Evolutionary conservation across 2,329 filamentous ascomycete species (phyloP), one percentile per base, ranked within the genome.

Genomic region (Diaporthe caulivora): DNA sequence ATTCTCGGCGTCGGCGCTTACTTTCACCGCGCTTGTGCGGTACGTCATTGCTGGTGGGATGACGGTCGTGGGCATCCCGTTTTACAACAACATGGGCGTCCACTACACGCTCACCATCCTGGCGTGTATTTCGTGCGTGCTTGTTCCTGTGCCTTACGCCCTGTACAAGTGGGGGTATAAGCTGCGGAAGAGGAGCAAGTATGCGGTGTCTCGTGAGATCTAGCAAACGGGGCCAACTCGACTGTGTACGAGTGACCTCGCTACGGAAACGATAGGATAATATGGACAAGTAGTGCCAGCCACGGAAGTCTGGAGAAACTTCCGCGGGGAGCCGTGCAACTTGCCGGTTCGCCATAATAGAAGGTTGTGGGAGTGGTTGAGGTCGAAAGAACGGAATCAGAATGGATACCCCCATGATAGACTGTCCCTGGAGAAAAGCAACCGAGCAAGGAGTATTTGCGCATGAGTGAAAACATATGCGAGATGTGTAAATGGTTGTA

Each of bases 31-130:
- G 0, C 57, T 83, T 54, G 78, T 78, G 0, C 65, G 81, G n/a
- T 83, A 83, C 5, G 40, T 80, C 2, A 75, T 78, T 0, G 81
- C 81, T 0, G 80, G 81, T 8, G 81, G 81, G 0, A 81, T 83
- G 79, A 80, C 80, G 1, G 79, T 82, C 2, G 81, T 78, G 3
- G 80, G 81, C 0, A 79, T 82, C 6, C 81, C 81, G 0, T 80
- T 82, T 34, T 82, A 82, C 29, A 75, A 78, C 26, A 82, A 79
- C 1, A 77, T 81, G 77, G 80, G 81, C 9, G 80, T 79, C 0
- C 78, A 80, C 31, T 81, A 81, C 40, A 80, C 81, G 0, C 74
- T 83, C 11, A 83, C 81, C 0, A 81, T 83, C 7, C 71, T 83
- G 69, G 81, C 76, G 1, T 81, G 79, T 9, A 72, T 82, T 0